Percentiles rank a stretch among this genome's conserved stretches.
These are phyloP conservation scores for Peronospora farinosa DNA, from an alignment of 352 stramenopile species.

Conservation along the genomic window DNA sequence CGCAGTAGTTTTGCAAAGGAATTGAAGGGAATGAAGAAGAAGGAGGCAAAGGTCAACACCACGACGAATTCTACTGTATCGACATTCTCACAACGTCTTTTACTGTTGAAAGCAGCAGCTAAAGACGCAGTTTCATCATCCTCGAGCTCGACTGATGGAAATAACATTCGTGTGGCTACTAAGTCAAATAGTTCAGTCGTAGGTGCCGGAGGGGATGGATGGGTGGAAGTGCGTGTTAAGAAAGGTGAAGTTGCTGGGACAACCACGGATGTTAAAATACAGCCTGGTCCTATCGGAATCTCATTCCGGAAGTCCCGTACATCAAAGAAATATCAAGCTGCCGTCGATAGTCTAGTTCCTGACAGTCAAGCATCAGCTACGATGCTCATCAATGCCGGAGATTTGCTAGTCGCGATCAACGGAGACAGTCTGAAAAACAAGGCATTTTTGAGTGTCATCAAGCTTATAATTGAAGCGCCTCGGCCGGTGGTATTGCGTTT, in stretches of 20 bases:
- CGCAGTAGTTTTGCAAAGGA: slow-evolving; percentile 8
- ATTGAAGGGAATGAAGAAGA: slow-evolving; percentile 13
- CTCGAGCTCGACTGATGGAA: slow-evolving; percentile 17
- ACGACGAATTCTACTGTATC: slow-evolving; percentile 38
- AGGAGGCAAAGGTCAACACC: slow-evolving; percentile 21
- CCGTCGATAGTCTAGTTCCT: slow-evolving; percentile 77
- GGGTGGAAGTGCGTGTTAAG: slow-evolving; percentile 63
- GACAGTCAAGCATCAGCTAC: slow-evolving; percentile 72
- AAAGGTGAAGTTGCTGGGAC: slow-evolving; percentile 37
- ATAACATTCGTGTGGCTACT: slow-evolving; percentile 13
- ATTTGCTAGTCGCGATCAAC: slow-evolving; percentile 74
- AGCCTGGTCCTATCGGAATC: slow-evolving; percentile 66
- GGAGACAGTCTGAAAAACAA: slow-evolving; percentile 55
- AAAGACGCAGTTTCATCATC: slow-evolving; percentile 54
- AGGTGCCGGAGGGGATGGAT: slow-evolving; percentile 53
- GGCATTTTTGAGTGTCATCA: slow-evolving; percentile 67
- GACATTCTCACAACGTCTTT: slow-evolving; percentile 54
- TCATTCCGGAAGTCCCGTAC: slow-evolving; percentile 65
- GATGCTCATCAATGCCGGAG: slow-evolving; percentile 55
- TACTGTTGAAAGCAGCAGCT: slow-evolving; percentile 57
- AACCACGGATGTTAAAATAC: slow-evolving; percentile 63
- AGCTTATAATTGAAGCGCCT: slow-evolving; percentile 63
- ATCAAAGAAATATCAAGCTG: slow-evolving; percentile 60
- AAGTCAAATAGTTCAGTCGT: slow-evolving; percentile 20
- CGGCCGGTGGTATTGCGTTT: slow-evolving; percentile 68